Conservation (phyloP, 768 basidiomycete genomes). For the Rhizopogon vesiculosus region DNA sequence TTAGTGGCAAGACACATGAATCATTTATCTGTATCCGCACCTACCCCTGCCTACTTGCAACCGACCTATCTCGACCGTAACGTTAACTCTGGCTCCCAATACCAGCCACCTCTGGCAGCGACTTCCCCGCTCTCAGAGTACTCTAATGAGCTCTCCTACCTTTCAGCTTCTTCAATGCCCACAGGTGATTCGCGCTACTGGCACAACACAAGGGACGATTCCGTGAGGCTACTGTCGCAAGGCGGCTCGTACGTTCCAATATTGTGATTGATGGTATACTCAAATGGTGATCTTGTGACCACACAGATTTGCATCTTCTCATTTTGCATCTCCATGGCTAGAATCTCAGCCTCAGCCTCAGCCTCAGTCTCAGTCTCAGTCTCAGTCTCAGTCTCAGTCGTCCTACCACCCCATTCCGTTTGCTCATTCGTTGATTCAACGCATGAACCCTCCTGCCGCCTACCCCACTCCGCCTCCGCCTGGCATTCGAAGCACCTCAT, state of each 20-base stretch:
- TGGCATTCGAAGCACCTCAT: conserved; percentile 58
- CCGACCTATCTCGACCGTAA: conserved; percentile 43
- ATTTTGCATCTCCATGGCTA: conserved; percentile 31
- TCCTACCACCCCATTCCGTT: conserved; percentile 53
- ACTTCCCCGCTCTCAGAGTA: conserved; percentile 67
- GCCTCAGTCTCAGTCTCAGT: conserved; percentile 44
- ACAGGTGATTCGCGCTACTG: conserved; percentile 54
- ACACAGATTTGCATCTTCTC: conserved; percentile 20
- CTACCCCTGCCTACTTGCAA: conserved; percentile 61
- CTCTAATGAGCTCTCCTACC: conserved; percentile 53
- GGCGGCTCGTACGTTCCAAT: conserved; percentile 40
- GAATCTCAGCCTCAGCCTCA: conserved; percentile 39
- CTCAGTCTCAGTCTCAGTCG: conserved; percentile 45
- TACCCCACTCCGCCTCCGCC: conserved; percentile 74
- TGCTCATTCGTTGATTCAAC: conserved; percentile 63
- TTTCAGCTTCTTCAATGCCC: conserved; percentile 43
- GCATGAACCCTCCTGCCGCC: conserved; percentile 50
- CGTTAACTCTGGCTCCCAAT: conserved; percentile 13
- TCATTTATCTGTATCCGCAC: conserved; percentile 52
- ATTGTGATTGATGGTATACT: background rate
- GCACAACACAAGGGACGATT: conserved; percentile 57
- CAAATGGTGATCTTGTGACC: conserved; percentile 4
- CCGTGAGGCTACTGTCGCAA: conserved; percentile 55
- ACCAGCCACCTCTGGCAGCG: conserved; percentile 28
- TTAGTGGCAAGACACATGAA: conserved; percentile 65